phyloP scores from a whole-genome alignment of 306 rosid genomes.

The Quercus parvula region DNA sequence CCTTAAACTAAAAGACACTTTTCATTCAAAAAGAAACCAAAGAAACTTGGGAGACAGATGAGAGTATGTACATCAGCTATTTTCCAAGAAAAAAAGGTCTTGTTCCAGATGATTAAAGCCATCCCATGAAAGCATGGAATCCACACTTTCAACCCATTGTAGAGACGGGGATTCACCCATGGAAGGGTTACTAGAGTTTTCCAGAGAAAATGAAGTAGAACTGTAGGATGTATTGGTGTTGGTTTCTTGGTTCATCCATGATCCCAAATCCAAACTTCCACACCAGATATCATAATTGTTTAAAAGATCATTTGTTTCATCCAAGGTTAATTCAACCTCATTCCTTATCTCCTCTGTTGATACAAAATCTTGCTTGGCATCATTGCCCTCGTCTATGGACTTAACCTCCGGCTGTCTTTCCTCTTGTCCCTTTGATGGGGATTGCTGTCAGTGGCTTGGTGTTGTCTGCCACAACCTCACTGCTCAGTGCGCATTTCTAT shows the following conservation, averaged over 20 bases:
- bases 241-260: conserved; percentile 53
- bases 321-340: conserved; percentile 25
- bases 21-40: background rate
- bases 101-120: conserved; percentile 45
- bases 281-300: conserved; percentile 40
- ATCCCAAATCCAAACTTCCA: conserved; percentile 40
- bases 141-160: conserved; percentile 52
- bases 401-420: conserved; percentile 19
- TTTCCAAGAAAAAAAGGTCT: conserved; percentile 40
- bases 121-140: conserved; percentile 62
- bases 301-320: conserved; percentile 32
- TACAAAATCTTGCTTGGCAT: conserved; percentile 14
- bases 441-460: background rate
- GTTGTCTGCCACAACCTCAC: too few relatives aligned
- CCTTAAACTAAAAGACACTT: background rate
- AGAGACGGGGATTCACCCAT: conserved; percentile 44
- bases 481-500: conserved; percentile 10
- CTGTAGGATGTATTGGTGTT: conserved; percentile 37
- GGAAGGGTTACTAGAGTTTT: conserved; percentile 48
- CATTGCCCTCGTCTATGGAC: conserved; percentile 3
- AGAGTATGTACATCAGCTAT: conserved; percentile 22
- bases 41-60: background rate
- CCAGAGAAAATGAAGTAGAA: conserved; percentile 51
- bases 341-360: conserved; percentile 21
- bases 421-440: conserved; percentile 17